Evolutionary conservation across 305 asterid species (phyloP).

Genomic region (Striga hermonthica): DNA sequence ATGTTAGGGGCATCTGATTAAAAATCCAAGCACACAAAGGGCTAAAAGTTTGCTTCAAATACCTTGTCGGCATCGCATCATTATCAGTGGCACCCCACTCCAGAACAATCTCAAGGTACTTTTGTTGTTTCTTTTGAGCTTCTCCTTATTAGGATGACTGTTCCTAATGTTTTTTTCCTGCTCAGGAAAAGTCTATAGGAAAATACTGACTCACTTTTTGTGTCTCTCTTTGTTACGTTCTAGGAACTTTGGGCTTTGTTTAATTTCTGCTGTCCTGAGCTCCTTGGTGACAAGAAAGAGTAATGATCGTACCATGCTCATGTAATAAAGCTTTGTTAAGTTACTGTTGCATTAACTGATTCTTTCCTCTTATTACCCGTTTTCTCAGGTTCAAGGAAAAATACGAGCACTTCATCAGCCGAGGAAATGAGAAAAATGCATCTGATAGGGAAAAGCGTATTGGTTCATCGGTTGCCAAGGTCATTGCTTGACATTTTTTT

Average conservation of each 20-base stretch:
- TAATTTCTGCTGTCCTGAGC: constrained; percentile 82
- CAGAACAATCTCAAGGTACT: constrained; percentile 93
- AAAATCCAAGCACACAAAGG: constrained; percentile 95
- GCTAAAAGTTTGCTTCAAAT: constrained; percentile 92
- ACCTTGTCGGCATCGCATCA: constrained; percentile 81
- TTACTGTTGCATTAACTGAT: constrained; percentile 26
- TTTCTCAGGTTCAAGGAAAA: constrained; percentile 71
- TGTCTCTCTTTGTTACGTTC: constrained; percentile 13
- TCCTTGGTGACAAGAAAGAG: constrained; percentile 89
- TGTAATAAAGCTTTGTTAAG: constrained; percentile 27
- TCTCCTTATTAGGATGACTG: constrained; percentile 16
- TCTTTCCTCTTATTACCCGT: constrained; percentile 19
- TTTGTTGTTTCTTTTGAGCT: constrained; percentile 14
- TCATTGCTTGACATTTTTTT: constrained; percentile 31
- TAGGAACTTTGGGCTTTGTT: constrained; percentile 97
- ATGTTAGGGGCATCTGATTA: constrained; percentile 91
- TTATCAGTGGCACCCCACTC: constrained; percentile 96
- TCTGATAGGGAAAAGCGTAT: constrained; percentile 81
- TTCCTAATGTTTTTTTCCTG: neutral
- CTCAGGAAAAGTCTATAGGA: neutral
- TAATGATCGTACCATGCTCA: constrained; percentile 38
- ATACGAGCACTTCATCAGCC: constrained; percentile 69
- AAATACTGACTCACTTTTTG: constrained; percentile 20
- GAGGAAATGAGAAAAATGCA: constrained; percentile 92
- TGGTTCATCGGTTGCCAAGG: constrained; percentile 94